A percentile compares a stretch with the other conserved stretches of the same genome.
Conservation (phyloP, 805 yeast genomes). For the Metschnikowia lunata region DNA sequence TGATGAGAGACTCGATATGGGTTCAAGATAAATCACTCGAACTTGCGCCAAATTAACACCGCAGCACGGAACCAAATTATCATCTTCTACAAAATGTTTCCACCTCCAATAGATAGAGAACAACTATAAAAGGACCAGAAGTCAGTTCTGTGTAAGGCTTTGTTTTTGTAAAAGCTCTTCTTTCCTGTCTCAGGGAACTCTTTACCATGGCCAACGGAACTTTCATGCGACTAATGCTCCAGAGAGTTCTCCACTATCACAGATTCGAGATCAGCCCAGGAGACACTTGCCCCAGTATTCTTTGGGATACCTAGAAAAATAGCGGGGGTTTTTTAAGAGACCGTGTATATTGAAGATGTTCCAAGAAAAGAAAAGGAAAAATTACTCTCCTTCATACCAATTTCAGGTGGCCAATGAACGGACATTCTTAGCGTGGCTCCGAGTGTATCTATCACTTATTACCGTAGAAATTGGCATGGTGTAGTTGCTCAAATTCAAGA, state of each 20-base stretch:
- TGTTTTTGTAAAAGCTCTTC: no score
- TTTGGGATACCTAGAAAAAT: constrained; percentile 14
- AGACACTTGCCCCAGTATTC: constrained; percentile 6
- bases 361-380: background rate
- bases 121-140: no score
- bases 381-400: constrained; percentile 5
- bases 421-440: constrained; percentile 20
- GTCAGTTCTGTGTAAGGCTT: no score
- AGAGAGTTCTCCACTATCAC: background rate
- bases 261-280: background rate
- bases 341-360: constrained; percentile 16
- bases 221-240: constrained; percentile 1
- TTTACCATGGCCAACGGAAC: no score
- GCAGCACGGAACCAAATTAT: no score
- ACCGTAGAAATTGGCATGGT: constrained; percentile 17
- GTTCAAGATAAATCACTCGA: no score
- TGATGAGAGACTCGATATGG: no score
- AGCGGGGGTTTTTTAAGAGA: constrained; percentile 20
- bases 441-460: constrained; percentile 16
- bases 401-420: constrained; percentile 20
- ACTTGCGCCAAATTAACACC: no score
- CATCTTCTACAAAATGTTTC: no score
- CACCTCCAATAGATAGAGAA: no score
- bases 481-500: no score
- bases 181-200: no score